Conservation (phyloP, 208 protist genomes). For the Acanthamoeba culbertsoni region DNA sequence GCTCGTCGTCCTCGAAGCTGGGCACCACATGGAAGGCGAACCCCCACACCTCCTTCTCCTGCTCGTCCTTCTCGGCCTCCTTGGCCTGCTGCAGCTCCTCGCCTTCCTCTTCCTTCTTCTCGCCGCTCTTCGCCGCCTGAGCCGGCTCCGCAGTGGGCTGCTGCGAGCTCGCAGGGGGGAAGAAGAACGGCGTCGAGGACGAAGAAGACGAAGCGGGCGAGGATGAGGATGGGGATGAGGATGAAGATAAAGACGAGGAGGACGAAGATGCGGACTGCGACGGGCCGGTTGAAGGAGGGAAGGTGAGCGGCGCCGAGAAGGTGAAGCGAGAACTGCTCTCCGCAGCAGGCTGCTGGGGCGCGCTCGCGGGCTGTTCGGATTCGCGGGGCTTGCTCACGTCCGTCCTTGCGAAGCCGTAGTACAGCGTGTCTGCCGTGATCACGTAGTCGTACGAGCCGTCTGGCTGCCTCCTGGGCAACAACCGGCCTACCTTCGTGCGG, state of each 20-base stretch:
- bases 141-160: neutral
- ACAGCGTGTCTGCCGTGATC: neutral
- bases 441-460: neutral
- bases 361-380: no score
- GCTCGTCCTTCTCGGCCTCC: neutral
- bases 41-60: neutral
- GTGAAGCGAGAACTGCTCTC: no score
- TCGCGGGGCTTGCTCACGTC: no score
- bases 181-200: neutral
- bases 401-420: no score
- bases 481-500: neutral
- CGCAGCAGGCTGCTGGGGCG: no score
- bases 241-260: no score
- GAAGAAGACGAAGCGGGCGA: neutral
- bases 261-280: no score
- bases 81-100: neutral
- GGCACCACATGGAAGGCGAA: constrained; percentile 35
- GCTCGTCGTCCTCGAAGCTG: neutral
- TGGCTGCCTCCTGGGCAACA: neutral
- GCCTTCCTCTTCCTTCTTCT: neutral
- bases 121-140: neutral
- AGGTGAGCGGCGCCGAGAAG: no score
- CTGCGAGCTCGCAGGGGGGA: neutral
- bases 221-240: neutral
- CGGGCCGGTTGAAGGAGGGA: no score